Base-by-base conservation (phyloP, 2,329 filamentous ascomycete species). In the Ramularia endophylla region DNA sequence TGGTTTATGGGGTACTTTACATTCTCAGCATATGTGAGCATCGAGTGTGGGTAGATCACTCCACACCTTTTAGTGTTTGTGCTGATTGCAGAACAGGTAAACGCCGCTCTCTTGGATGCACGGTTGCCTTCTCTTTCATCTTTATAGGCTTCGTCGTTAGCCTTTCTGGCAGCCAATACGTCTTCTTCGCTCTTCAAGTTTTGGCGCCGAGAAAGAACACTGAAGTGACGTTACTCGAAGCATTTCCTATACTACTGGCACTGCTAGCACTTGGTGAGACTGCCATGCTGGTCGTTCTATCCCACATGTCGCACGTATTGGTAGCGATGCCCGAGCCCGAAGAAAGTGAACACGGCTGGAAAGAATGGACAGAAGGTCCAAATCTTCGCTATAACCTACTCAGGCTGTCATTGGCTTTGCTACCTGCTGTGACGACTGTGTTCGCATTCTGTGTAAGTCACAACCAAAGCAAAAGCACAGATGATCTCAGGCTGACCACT, bases 101-200 rank as follows among this genome's bases (percentile, higher is more conserved):
- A 13, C 32, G 36, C 32, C 37, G 43, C 12, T 38, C 36, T 22
- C 31, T 47, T 27, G 19, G 15, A 5, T 12, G 16, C 12, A 7
- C 12, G 12, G 18, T 30, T 8, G 38, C 46, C 3, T 5, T 43
- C 9, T 33, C 40, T 8, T 48, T 46, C 36, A 39, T 44, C 22
- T 12, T 52, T 12, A 31, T 52, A 4, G 50, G 43, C n/a, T 50
- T 41, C 22, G 38, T 29, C 18, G 16, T 41, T 13, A 48, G 51
- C 19, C 36, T 52, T 12, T 42, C 51, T 9, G 38, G 35, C 12
- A 29, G 41, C 25, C 49, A 54, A 27, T 43, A 15, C 16, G 27
- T 52, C 19, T 51, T 48, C 39, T 48, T 41, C 30, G 49, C 49
- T 5, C 27, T 47, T 8, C 27, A 47, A 5, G 30, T 50, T 20